Conservation (phyloP, 2,329 filamentous ascomycete genomes). For the Colletotrichum caudatum region DNA sequence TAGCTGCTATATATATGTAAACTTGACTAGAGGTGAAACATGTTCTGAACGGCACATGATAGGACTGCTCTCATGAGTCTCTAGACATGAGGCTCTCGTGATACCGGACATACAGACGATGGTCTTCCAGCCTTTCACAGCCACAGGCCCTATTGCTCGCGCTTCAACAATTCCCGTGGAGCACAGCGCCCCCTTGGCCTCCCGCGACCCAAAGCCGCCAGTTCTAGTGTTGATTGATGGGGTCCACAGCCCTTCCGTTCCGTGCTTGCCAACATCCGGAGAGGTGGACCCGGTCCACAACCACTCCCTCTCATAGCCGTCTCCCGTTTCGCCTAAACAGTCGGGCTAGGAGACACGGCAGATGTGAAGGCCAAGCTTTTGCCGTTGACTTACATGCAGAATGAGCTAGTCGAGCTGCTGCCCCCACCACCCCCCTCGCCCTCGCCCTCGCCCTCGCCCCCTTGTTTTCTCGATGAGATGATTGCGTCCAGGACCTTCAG, state of each 20-base stretch:
- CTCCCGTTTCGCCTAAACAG: neutral
- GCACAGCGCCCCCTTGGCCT: neutral
- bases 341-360: conserved; percentile 2
- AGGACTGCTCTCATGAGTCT: neutral
- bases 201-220: neutral
- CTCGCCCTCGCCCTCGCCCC: too few species aligned
- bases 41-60: neutral
- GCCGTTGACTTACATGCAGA: conserved; percentile 16
- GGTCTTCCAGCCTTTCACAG: neutral
- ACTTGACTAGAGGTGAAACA: neutral
- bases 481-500: neutral
- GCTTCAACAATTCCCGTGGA: neutral
- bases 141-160: neutral
- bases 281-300: neutral
- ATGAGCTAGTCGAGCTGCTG: neutral
- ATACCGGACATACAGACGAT: neutral
- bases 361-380: conserved; percentile 35
- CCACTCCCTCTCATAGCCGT: neutral
- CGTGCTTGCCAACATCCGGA: neutral
- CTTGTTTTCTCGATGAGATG: neutral
- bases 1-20: neutral
- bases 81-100: too few species aligned
- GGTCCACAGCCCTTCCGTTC: neutral
- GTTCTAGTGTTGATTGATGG: neutral
- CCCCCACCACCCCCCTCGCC: neutral